Evolutionary conservation across 2,329 filamentous ascomycete genomes (phyloP), one percentile per base, ranked within the genome.

Genomic region (Xylaria hypoxylon): DNA sequence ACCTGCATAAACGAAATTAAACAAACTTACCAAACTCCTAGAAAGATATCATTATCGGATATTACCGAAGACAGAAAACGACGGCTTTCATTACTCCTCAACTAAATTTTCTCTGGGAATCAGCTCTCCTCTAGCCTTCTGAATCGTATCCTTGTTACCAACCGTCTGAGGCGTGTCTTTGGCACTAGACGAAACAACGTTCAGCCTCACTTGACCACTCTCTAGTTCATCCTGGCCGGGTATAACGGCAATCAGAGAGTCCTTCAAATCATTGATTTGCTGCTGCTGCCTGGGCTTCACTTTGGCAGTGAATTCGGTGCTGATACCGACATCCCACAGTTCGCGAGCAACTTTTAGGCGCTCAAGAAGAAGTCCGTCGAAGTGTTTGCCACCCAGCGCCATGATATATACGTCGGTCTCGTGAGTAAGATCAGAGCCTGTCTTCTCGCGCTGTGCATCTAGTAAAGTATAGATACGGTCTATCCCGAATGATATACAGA

Each of bases 141-240:
- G 33, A 31, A n/a, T 17, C 22, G 38, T 26, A 5, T n/a, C 92
- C 0, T 93, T 90, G 83, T 97, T 92, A 28, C 89, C 92, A 50
- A 15, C 28, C 5, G 6, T 6, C 19, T 45, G 19, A 45, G 10
- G 8, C 7, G 42, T 10, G 19, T 45, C 19, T 24, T 45, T 22
- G 4, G 26, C 7, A 33, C 4, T 33, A 51, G 95, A 90, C 52
- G 76, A 82, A 78, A 85, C 80, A 86, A 83, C 89, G 88, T 98
- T 97, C 77, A 97, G 86, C 80, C 91, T 92, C 72, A 96, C 90
- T 78, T 96, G 90, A 58, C 94, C 94, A 38, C 87, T 85, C 65
- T 89, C 89, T 50, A 97, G 82, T 80, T 97, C 95, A 62, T 97
- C 94, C 74, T 97, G 92, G 55, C 94, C 94, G 0, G 98, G 85